Percentiles rank a stretch among this genome's conserved stretches.
Evolutionary conservation across 2,329 filamentous ascomycete genomes (phyloP).

Genomic region (Fusarium sp.): DNA sequence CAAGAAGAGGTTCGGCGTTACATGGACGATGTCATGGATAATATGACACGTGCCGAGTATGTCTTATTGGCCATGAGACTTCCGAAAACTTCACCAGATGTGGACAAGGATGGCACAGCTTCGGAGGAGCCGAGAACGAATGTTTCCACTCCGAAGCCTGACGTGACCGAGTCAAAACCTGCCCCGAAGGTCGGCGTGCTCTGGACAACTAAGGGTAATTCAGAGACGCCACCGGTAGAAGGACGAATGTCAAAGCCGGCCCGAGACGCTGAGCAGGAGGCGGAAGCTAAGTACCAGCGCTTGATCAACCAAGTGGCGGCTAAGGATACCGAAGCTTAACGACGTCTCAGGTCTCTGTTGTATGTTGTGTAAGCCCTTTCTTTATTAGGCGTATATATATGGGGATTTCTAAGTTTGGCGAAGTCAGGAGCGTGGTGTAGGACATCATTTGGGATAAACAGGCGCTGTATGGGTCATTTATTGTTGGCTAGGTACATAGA

Average conservation of each 20-base stretch:
- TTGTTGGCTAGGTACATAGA: conserved; percentile 4
- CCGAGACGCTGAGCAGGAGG: conserved; percentile 54
- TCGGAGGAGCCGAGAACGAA: conserved; percentile 52
- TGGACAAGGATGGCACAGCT: conserved; percentile 49
- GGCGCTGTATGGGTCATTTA: conserved; percentile 21
- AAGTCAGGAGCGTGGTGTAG: conserved; percentile 44
- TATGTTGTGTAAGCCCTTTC: conserved; percentile 32
- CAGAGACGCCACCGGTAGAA: conserved; percentile 36
- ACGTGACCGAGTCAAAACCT: conserved; percentile 44
- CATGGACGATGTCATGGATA: conserved; percentile 79
- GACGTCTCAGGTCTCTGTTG: background rate
- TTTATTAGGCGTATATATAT: conserved; percentile 31
- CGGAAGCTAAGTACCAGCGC: conserved; percentile 54
- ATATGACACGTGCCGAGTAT: conserved; percentile 76
- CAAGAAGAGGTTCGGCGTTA: conserved; percentile 73
- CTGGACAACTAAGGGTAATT: conserved; percentile 52
- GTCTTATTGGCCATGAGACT: conserved; percentile 76
- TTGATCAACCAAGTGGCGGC: conserved; percentile 55
- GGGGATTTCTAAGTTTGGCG: conserved; percentile 33
- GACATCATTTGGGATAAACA: conserved; percentile 23
- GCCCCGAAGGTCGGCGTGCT: conserved; percentile 52
- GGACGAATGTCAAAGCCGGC: conserved; percentile 42
- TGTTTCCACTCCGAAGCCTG: conserved; percentile 50
- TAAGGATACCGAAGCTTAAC: conserved; percentile 48
- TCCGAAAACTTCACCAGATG: conserved; percentile 58